Conservation (phyloP, 495 filamentous ascomycete species). For the Annulohypoxylon maeteangense region DNA sequence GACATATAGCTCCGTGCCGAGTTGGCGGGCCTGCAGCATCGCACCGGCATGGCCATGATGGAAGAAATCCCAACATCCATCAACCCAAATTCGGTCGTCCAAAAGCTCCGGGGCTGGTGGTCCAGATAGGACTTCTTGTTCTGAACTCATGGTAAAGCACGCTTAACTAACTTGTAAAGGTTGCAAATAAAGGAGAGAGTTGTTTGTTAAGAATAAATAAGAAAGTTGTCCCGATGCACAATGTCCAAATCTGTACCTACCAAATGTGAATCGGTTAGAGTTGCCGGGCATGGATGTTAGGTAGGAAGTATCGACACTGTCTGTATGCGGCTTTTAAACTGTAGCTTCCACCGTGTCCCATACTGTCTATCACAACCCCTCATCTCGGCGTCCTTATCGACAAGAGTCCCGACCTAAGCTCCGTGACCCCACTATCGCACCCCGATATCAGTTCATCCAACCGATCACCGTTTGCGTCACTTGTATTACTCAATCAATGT, state of each 20-base stretch:
- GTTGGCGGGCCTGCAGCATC: conserved; percentile 88
- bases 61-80: conserved; percentile 98
- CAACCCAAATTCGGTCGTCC: conserved; percentile 90
- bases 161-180: not conserved
- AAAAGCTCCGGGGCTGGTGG: conserved; percentile 59
- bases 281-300: not conserved
- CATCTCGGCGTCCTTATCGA: conserved; percentile 35
- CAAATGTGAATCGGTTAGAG: not conserved
- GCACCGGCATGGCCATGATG: conserved; percentile 98
- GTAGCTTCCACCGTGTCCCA: not conserved
- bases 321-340: not conserved
- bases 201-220: conserved; percentile 4
- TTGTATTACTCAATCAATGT: conserved; percentile 9
- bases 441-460: conserved; percentile 11
- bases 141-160: conserved; percentile 40
- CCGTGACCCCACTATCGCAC: conserved; percentile 36
- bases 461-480: not conserved
- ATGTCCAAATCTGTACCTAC: not conserved
- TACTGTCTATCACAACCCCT: conserved; percentile 25
- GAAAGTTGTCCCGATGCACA: not conserved
- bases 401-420: conserved; percentile 27
- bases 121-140: conserved; percentile 42
- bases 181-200: not conserved
- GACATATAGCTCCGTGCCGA: conserved; percentile 87
- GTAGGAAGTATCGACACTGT: conserved; percentile 1